Base-by-base conservation (phyloP, 164 flowering plant species). In the Aristolochia californica region DNA sequence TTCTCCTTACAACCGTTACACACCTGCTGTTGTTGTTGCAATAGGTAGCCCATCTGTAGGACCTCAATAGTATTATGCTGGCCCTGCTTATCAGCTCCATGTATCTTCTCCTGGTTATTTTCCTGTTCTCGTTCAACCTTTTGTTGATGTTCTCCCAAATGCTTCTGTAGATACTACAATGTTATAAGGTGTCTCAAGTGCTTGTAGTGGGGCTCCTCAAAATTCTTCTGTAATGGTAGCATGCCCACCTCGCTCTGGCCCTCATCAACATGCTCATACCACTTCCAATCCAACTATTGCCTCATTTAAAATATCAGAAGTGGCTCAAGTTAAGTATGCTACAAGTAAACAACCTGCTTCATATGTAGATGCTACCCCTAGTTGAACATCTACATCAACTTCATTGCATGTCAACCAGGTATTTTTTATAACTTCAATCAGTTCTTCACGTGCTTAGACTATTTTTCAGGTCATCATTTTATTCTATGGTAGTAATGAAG, bases 1-100 rank as follows among this genome's bases (percentile, higher is more conserved):
- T 68, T 78, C 95, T 62, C 82, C 85, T 49, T 87, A 79, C 72
- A 85, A 90, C 62, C 95, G 93, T 61, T 90, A 79, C 65, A 79
- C 85, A 70, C 95, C 95, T 68, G 94, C 89, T 66, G 85, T 91
- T 60, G 49, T 78, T 68, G 57, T 83, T 9, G 91, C 86, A 68
- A 76, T 70, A 54, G 88, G 85, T 67, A 78, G 80, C 62, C 68
- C 82, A 27, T 68, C 58, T 74, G 65, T 70, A 45, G 90, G 82
- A 56, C 61, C 84, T 14, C 93, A 80, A 61, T 87, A 78, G 28
- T 80, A 75, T 65, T 83, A 81, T 57, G 48, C 83, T 1, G 48
- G 78, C 14, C 78, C 84, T 1, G 58, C 84, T 62, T 83, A 78
- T 62, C 85, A 82, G 18, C 76, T 70, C 24, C 26, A 77, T 18